These are phyloP conservation scores for Aureobasidium sp. DNA, from an alignment of 2,329 filamentous ascomycete genomes.

Conservation along the genomic window DNA sequence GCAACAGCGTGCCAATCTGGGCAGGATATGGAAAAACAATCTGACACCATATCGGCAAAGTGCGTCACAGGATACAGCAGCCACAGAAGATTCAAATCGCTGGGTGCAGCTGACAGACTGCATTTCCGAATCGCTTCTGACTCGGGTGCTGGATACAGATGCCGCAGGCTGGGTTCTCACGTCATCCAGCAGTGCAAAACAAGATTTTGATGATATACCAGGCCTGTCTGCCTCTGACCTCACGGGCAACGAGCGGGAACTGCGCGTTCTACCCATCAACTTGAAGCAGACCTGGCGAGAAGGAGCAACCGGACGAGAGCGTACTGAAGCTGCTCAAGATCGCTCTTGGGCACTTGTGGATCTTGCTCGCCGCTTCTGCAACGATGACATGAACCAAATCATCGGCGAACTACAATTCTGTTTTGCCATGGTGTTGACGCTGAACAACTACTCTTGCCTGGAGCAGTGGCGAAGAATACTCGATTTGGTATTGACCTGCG, in stretches of 20 bases:
- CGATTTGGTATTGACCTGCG: conserved; percentile 51
- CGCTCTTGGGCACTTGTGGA: conserved; percentile 55
- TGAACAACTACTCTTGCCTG: conserved; percentile 60
- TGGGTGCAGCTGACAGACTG: conserved; percentile 47
- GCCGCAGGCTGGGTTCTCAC: conserved; percentile 49
- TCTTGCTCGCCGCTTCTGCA: conserved; percentile 34
- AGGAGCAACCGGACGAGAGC: conserved; percentile 54
- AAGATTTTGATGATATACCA: conserved; percentile 54
- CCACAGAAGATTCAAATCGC: conserved; percentile 38
- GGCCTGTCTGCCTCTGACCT: conserved; percentile 38
- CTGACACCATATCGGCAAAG: conserved; percentile 43
- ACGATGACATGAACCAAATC: conserved; percentile 23
- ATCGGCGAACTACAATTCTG: conserved; percentile 57
- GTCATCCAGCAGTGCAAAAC: conserved; percentile 49
- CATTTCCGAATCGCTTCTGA: conserved; percentile 44
- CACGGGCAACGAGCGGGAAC: conserved; percentile 37
- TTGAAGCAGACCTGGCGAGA: conserved; percentile 56
- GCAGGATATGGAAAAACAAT: conserved; percentile 49
- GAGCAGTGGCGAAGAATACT: conserved; percentile 60
- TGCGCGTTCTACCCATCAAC: conserved; percentile 52
- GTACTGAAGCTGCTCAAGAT: conserved; percentile 57
- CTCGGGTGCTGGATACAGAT: conserved; percentile 43
- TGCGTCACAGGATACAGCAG: conserved; percentile 28
- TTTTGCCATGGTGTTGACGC: conserved; percentile 55
- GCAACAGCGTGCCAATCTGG: conserved; percentile 50